Conservation (phyloP, 2,329 filamentous ascomycete genomes). For the Colletotrichum falcatum region DNA sequence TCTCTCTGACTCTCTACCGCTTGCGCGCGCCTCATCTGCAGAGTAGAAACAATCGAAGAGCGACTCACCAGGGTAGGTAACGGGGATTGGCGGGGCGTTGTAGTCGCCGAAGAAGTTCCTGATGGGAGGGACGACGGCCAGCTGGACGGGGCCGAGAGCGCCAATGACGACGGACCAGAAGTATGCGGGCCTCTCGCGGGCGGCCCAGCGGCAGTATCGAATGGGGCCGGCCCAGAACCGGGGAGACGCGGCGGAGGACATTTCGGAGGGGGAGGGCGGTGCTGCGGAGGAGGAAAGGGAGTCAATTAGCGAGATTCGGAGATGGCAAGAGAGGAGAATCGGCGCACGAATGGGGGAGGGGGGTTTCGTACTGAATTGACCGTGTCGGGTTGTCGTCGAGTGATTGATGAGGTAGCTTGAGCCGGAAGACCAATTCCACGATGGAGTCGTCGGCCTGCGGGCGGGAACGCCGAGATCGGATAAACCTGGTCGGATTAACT, state of each 20-base stretch:
- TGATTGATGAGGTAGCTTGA: constrained; percentile 29
- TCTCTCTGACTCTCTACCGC: too few species aligned
- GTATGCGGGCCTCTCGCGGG: constrained; percentile 88
- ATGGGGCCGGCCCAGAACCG: constrained; percentile 87
- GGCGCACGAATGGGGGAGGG: too few species aligned
- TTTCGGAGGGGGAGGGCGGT: constrained; percentile 50
- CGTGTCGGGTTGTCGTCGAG: constrained; percentile 36
- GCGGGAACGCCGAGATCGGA: constrained; percentile 15
- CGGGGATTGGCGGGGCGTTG: constrained; percentile 77
- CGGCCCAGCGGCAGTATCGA: constrained; percentile 88
- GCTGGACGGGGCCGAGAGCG: constrained; percentile 74
- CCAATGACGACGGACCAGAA: constrained; percentile 89
- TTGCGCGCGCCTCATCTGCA: too few species aligned
- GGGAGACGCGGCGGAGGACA: constrained; percentile 73
- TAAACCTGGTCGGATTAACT: constrained; percentile 24
- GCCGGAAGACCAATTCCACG: constrained; percentile 1
- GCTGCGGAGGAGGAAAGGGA: not conserved
- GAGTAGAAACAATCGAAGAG: not conserved
- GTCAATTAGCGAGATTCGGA: not conserved
- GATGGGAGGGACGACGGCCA: constrained; percentile 80
- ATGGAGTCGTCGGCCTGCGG: constrained; percentile 22
- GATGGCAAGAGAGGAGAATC: too few species aligned
- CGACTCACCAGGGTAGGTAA: constrained; percentile 91
- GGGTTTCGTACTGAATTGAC: constrained; percentile 53
- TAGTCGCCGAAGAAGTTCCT: constrained; percentile 79